These are phyloP conservation scores for Claviceps pusilla DNA, from an alignment of 2,329 filamentous ascomycete species.

Conservation along the genomic window DNA sequence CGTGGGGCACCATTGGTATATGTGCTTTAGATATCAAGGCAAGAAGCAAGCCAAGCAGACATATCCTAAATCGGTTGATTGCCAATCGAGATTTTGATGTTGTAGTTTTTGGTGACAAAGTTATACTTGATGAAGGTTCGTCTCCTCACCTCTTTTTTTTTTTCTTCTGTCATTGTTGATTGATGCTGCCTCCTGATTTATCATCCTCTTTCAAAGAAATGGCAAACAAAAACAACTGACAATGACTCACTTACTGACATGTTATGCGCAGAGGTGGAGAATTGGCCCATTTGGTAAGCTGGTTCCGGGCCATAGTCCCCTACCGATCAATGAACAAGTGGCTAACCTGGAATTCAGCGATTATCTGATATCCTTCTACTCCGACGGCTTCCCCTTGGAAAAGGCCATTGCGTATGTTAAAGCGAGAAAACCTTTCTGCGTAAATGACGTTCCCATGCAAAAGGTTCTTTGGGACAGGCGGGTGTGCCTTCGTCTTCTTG, in stretches of 20 bases:
- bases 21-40: slow-evolving; percentile 94
- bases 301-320: background rate
- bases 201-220: background rate
- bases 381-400: slow-evolving; percentile 88
- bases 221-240: background rate
- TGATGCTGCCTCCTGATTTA: no score
- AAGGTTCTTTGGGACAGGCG: slow-evolving; percentile 92
- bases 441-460: slow-evolving; percentile 96
- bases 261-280: slow-evolving; percentile 55
- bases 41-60: slow-evolving; percentile 88
- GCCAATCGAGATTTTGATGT: slow-evolving; percentile 89
- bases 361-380: slow-evolving; percentile 96
- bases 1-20: slow-evolving; percentile 65
- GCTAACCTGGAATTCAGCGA: slow-evolving; percentile 35
- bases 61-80: slow-evolving; percentile 85
- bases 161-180: background rate
- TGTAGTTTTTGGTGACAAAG: slow-evolving; percentile 95
- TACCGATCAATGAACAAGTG: slow-evolving; percentile 4
- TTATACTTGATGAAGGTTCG: slow-evolving; percentile 80
- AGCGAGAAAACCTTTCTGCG: slow-evolving; percentile 85
- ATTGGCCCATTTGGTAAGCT: slow-evolving; percentile 75
- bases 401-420: slow-evolving; percentile 95
- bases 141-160: background rate
- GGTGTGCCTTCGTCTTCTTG: slow-evolving; percentile 73
- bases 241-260: slow-evolving; percentile 1